Evolutionary conservation across 805 yeast species (phyloP).

Genomic region (Pichia heedii): DNA sequence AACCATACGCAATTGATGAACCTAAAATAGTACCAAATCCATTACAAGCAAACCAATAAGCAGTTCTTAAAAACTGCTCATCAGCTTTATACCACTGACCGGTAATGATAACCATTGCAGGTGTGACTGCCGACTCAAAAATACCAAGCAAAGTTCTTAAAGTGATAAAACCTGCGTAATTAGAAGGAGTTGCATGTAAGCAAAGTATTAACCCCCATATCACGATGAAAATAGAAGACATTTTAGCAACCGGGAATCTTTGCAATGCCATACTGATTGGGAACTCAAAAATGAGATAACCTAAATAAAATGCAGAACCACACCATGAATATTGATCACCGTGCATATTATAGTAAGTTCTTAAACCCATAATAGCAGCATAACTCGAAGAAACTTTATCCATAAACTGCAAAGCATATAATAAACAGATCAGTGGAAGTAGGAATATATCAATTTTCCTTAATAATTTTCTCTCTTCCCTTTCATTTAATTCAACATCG

Average conservation of each 20-base stretch:
- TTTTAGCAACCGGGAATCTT: constrained; percentile 42
- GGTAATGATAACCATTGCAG: constrained; percentile 29
- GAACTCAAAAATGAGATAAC: constrained; percentile 49
- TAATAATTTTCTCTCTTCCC: constrained; percentile 6
- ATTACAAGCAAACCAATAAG: constrained; percentile 24
- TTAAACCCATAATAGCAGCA: constrained; percentile 51
- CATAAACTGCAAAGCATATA: constrained; percentile 48
- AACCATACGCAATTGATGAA: constrained; percentile 26
- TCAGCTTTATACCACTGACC: constrained; percentile 26
- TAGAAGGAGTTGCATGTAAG: constrained; percentile 37
- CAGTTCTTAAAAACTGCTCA: constrained; percentile 26
- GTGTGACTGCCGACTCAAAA: constrained; percentile 28
- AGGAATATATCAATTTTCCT: constrained; percentile 41
- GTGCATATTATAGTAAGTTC: constrained; percentile 39
- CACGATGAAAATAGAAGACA: constrained; percentile 11
- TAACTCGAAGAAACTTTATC: constrained; percentile 47
- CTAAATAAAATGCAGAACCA: constrained; percentile 26
- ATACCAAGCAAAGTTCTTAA: constrained; percentile 44
- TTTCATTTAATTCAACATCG: constrained; percentile 5
- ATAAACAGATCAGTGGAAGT: constrained; percentile 40
- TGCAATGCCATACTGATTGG: constrained; percentile 33
- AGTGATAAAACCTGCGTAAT: constrained; percentile 38
- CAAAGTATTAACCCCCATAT: constrained; percentile 42
- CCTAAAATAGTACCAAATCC: constrained; percentile 26
- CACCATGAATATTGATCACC: constrained; percentile 30